Evolutionary conservation across 139 green algal genomes (phyloP).

Genomic region (Mesotaenium endlicherianum): DNA sequence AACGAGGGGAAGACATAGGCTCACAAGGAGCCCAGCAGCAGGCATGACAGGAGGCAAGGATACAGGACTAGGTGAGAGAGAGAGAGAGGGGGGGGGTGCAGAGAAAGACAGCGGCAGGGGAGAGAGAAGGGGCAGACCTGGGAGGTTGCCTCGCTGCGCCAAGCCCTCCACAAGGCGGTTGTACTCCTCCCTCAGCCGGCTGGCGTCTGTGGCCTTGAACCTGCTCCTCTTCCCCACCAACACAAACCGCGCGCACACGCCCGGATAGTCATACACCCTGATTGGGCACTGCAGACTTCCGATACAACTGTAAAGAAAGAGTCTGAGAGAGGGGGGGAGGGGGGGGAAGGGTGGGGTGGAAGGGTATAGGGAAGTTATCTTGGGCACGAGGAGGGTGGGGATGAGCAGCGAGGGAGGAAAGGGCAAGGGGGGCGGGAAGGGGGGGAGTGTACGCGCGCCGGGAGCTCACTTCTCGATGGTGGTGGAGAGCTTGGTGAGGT

Average conservation of each 20-base stretch:
- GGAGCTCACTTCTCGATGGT: constrained; percentile 56
- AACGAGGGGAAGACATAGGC: not conserved
- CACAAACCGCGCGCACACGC: not conserved
- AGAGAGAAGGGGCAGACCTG: not conserved
- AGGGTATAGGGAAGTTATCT: not conserved
- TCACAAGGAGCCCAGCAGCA: not conserved
- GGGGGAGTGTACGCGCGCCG: not conserved
- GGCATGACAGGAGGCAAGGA: not conserved
- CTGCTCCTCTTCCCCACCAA: not conserved
- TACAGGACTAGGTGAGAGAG: not conserved
- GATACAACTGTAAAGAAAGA: not conserved
- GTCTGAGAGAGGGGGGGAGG: not conserved
- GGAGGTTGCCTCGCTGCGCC: constrained; percentile 63
- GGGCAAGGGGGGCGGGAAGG: not conserved
- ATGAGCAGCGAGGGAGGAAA: not conserved
- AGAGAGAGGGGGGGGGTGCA: not conserved
- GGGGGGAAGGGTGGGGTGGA: not conserved
- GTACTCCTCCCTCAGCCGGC: constrained; percentile 82
- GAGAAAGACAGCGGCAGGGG: not conserved
- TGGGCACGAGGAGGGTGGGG: not conserved
- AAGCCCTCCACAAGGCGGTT: constrained; percentile 80
- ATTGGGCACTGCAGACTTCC: not conserved
- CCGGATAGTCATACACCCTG: not conserved
- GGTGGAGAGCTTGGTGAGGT: constrained; percentile 64
- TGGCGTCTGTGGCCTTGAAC: constrained; percentile 69